Percentiles rank a stretch among this genome's conserved stretches.
phyloP scores from a whole-genome alignment of 495 filamentous ascomycete genomes.

The Parmelia sp. region DNA sequence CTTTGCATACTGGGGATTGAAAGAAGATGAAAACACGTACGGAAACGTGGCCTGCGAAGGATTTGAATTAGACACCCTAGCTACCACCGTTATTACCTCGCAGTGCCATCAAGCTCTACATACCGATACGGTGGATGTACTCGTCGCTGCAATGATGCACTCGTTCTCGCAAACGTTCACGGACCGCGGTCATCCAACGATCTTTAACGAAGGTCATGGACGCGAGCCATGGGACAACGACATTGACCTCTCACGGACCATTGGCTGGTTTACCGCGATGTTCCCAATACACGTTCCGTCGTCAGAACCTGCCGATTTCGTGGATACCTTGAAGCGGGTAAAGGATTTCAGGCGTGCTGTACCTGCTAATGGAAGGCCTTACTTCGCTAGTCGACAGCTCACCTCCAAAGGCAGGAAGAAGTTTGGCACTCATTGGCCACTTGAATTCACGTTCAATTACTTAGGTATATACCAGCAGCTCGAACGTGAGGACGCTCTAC shows the following conservation, averaged over 20 bases:
- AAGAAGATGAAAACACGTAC: constrained; percentile 40
- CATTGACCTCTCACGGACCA: constrained; percentile 52
- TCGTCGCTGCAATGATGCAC: constrained; percentile 46
- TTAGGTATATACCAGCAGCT: constrained; percentile 58
- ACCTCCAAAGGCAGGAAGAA: constrained; percentile 38
- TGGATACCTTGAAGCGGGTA: constrained; percentile 39
- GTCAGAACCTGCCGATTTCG: constrained; percentile 28
- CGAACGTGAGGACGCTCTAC: constrained; percentile 53
- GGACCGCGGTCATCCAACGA: constrained; percentile 48
- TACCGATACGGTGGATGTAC: constrained; percentile 49
- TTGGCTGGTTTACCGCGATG: constrained; percentile 58
- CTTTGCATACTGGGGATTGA: constrained; percentile 48
- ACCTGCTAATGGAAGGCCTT: constrained; percentile 44
- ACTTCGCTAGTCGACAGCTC: constrained; percentile 47
- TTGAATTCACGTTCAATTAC: constrained; percentile 69
- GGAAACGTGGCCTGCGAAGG: constrained; percentile 42
- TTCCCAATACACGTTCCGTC: constrained; percentile 39
- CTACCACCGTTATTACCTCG: constrained; percentile 39
- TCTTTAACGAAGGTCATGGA: constrained; percentile 54
- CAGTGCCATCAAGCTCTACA: constrained; percentile 42
- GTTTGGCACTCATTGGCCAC: constrained; percentile 47
- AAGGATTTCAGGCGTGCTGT: constrained; percentile 43
- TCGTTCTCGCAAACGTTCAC: constrained; percentile 45
- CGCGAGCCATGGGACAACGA: constrained; percentile 45
- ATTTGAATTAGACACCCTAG: constrained; percentile 42